These are phyloP conservation scores for Plasmodiophora brassicae DNA, from an alignment of 208 protist species.

Conservation along the genomic window DNA sequence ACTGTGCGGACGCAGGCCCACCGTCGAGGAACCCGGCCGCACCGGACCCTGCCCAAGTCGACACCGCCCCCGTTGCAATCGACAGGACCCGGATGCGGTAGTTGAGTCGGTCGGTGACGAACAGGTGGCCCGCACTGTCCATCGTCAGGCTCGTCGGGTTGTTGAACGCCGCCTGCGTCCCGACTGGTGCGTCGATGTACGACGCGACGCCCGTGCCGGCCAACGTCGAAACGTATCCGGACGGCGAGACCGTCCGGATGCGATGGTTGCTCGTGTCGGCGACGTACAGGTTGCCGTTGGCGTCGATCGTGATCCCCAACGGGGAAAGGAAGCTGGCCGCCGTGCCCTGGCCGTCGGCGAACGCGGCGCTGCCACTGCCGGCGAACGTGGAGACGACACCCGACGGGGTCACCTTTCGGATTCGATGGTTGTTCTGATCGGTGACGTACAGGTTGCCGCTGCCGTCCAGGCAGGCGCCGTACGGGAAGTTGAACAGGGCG, in stretches of 20 bases:
- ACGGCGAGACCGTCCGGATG: background rate
- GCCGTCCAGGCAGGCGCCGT: background rate
- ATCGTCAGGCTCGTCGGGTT: background rate
- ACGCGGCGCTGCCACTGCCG: background rate
- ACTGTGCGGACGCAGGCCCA: background rate
- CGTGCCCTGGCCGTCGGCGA: background rate
- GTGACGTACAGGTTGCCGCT: background rate
- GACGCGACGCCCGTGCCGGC: background rate
- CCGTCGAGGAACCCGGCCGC: background rate
- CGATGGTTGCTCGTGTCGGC: background rate
- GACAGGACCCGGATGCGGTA: background rate
- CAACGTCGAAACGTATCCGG: background rate
- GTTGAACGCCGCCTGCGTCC: background rate
- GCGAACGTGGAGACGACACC: background rate
- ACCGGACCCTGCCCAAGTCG: background rate
- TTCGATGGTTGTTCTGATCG: background rate
- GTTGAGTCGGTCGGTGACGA: background rate
- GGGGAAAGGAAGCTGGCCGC: background rate
- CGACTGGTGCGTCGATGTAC: background rate
- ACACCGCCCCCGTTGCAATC: constrained; percentile 3
- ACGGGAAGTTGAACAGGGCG: background rate
- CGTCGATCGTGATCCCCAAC: background rate
- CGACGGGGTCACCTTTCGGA: background rate
- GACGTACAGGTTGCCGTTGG: background rate
- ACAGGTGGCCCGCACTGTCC: background rate